Base-by-base conservation (phyloP, 768 basidiomycete genomes). In the Leucogyrophana mollusca region DNA sequence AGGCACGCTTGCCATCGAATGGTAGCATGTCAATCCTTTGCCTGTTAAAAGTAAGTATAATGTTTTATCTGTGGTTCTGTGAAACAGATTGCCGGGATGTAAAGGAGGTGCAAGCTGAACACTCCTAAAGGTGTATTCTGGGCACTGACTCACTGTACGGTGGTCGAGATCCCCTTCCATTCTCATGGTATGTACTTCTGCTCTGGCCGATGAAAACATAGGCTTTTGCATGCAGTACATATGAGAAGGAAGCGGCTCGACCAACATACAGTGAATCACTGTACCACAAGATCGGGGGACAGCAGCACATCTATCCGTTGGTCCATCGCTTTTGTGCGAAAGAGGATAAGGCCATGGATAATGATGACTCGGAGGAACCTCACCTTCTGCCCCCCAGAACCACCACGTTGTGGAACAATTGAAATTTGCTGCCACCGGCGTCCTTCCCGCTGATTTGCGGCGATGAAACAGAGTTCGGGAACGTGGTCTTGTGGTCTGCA, bases 111-210 rank as follows among this genome's bases (percentile, higher is more conserved):
- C n/a, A n/a, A n/a, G n/a, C n/a, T n/a, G n/a, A n/a, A n/a, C n/a
- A n/a, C n/a, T n/a, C n/a, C n/a, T n/a, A n/a, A n/a, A n/a, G n/a
- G n/a, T n/a, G n/a, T n/a, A n/a, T n/a, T n/a, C n/a, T n/a, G n/a
- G n/a, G n/a, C n/a, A n/a, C n/a, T n/a, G n/a, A n/a, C n/a, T 39
- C 46, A 45, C 49, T 53, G 53, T 33, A 49, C 51, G 34, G 45
- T 60, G 58, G 58, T 59, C 63, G 51, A 63, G 61, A 62, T 56
- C 45, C 58, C 66, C 72, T 73, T 73, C 72, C 72, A 73, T 73
- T 72, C 72, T 66, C 72, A 73, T 73, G 72, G 72, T 73, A 73
- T 64, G 69, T 67, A 65, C 58, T 60, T 57, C 30, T 56, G 52
- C 47, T 47, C 38, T 44, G 39, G 34, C 53, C 64, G 59, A 64